phyloP scores from a whole-genome alignment of 2,329 filamentous ascomycete species.

The Falciphora oryzae region DNA sequence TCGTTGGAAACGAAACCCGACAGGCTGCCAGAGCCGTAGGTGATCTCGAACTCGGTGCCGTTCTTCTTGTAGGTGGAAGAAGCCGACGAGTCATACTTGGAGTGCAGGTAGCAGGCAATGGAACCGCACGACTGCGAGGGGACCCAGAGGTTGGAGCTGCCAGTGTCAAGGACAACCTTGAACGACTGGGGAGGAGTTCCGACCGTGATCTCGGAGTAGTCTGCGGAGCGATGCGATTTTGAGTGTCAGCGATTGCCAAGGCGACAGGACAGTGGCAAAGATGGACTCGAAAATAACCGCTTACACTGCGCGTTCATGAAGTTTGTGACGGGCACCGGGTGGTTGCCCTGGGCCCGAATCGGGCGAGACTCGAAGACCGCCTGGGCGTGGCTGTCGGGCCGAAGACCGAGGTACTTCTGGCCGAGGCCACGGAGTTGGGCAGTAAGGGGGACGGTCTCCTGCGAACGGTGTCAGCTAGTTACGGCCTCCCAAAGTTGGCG shows the following conservation, averaged over 20 bases:
- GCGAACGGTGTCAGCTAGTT: constrained; percentile 12
- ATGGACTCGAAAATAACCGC: constrained; percentile 26
- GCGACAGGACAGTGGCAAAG: background rate
- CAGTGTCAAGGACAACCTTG: constrained; percentile 98
- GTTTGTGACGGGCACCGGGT: constrained; percentile 88
- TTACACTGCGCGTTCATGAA: constrained; percentile 98
- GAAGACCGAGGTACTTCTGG: constrained; percentile 93
- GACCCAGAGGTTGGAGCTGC: constrained; percentile 98
- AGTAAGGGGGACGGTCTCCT: constrained; percentile 75
- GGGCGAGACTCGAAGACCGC: constrained; percentile 75
- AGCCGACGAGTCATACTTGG: constrained; percentile 85
- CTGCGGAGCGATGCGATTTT: constrained; percentile 36
- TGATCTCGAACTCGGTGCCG: constrained; percentile 85
- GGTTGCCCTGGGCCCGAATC: constrained; percentile 58
- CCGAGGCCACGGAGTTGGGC: constrained; percentile 75
- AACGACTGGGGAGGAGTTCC: constrained; percentile 90
- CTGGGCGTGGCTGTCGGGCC: constrained; percentile 62
- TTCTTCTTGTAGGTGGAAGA: constrained; percentile 94
- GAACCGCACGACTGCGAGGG: constrained; percentile 85
- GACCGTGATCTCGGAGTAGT: constrained; percentile 95
- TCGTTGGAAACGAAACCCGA: constrained; percentile 93
- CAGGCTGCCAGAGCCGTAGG: constrained; percentile 90
- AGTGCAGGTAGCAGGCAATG: constrained; percentile 97
- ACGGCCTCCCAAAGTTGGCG: background rate
- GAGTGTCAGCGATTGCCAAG: constrained; percentile 3